Conservation (phyloP, 371 early-diverging fungal species). For the Umbelopsis sp. region DNA sequence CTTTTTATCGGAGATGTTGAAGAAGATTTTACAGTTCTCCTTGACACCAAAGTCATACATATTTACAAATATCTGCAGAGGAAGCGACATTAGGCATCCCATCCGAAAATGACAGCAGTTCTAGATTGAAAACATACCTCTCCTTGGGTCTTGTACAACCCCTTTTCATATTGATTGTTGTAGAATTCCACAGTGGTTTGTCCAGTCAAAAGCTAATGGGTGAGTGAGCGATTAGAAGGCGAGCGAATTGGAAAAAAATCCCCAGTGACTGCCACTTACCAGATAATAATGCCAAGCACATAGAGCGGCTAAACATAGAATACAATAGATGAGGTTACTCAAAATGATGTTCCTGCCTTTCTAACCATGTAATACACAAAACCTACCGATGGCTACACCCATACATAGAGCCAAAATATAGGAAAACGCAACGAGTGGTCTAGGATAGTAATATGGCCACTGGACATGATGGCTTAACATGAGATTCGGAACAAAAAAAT, state of each 20-base stretch:
- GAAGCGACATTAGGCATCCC: not conserved
- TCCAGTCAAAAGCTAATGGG: constrained; percentile 48
- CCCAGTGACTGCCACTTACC: constrained; percentile 31
- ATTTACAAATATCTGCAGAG: constrained; percentile 46
- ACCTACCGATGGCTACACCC: constrained; percentile 54
- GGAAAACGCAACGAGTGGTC: constrained; percentile 59
- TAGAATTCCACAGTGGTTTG: constrained; percentile 67
- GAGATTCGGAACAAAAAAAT: not conserved
- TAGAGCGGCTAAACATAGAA: constrained; percentile 42
- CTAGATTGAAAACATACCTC: constrained; percentile 32
- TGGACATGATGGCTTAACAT: constrained; percentile 20
- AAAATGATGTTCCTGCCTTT: not conserved
- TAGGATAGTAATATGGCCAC: constrained; percentile 69
- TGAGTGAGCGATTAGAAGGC: too few species aligned
- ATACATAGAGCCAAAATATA: constrained; percentile 63
- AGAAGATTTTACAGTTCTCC: constrained; percentile 53
- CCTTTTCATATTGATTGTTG: constrained; percentile 58
- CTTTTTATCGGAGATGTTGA: constrained; percentile 56
- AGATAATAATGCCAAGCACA: constrained; percentile 67
- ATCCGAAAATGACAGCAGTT: not conserved
- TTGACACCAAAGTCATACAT: constrained; percentile 61
- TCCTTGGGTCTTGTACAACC: constrained; percentile 52
- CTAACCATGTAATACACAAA: not conserved
- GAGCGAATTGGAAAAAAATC: not conserved
- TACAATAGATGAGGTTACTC: not conserved